These are phyloP conservation scores for Pilasporangium apinafurcum DNA, from an alignment of 352 stramenopile species.

Conservation along the genomic window DNA sequence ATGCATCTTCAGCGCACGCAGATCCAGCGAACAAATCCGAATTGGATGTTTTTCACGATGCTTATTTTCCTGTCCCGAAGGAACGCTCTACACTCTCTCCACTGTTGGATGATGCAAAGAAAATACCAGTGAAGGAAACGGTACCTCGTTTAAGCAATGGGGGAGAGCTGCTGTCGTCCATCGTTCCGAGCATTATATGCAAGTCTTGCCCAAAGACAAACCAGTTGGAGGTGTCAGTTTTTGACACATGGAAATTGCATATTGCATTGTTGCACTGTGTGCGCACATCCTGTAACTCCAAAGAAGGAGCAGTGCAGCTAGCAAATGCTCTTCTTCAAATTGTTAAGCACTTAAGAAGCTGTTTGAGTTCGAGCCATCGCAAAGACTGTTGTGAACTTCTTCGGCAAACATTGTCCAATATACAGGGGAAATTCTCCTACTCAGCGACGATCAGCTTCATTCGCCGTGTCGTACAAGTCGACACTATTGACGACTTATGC, in stretches of 20 bases:
- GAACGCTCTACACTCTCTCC: neutral
- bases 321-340: conserved; percentile 32
- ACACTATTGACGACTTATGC: conserved; percentile 10
- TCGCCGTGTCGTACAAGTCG: conserved; percentile 18
- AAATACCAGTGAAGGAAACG: neutral
- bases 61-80: conserved; percentile 1
- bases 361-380: conserved; percentile 22
- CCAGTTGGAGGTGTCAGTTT: too few relatives aligned
- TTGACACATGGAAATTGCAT: conserved; percentile 32
- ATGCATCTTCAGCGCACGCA: too few relatives aligned
- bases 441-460: conserved; percentile 28
- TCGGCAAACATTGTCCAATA: conserved; percentile 33
- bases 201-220: too few relatives aligned
- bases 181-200: too few relatives aligned
- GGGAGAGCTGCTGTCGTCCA: neutral
- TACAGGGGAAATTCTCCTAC: conserved; percentile 24
- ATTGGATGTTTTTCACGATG: conserved; percentile 2
- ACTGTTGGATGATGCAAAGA: neutral
- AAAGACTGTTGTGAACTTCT: conserved; percentile 40
- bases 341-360: conserved; percentile 32
- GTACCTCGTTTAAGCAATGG: neutral
- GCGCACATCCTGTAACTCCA: conserved; percentile 33
- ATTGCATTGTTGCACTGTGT: conserved; percentile 48
- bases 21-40: neutral
- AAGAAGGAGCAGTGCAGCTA: conserved; percentile 21